These are phyloP conservation scores for Hermanozyma aechmeae DNA, from an alignment of 805 yeast species.

Conservation along the genomic window DNA sequence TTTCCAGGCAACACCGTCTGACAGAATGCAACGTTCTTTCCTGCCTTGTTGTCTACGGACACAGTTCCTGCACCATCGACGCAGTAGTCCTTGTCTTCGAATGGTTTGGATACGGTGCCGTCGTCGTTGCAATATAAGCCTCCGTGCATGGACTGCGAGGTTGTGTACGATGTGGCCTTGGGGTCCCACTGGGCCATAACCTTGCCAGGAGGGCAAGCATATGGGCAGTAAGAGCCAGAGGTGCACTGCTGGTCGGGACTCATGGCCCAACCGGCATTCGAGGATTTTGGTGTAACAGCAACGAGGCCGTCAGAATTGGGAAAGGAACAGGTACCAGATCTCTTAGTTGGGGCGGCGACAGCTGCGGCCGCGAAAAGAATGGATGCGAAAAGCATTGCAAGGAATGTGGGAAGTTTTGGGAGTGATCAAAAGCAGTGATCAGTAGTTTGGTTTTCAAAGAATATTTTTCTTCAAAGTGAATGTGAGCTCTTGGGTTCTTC, in stretches of 20 bases:
- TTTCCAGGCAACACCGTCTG: conserved; percentile 92
- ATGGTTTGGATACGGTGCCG: conserved; percentile 60
- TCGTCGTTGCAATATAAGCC: conserved; percentile 69
- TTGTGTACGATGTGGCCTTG: conserved; percentile 56
- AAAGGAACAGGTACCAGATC: conserved; percentile 49
- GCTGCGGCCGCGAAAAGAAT: conserved; percentile 13
- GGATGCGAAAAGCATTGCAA: conserved; percentile 10
- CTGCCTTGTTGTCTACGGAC: conserved; percentile 48
- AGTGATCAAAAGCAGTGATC: too few species aligned
- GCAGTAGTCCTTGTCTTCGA: conserved; percentile 52
- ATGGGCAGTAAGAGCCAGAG: conserved; percentile 80
- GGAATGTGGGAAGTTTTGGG: too few species aligned
- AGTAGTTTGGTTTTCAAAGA: too few species aligned
- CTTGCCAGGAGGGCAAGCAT: conserved; percentile 86
- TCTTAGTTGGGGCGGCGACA: conserved; percentile 16
- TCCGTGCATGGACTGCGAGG: conserved; percentile 75
- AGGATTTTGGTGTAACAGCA: conserved; percentile 46
- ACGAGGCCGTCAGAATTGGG: conserved; percentile 65
- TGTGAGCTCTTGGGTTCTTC: too few species aligned
- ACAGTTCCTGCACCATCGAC: conserved; percentile 72
- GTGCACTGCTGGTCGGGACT: conserved; percentile 64
- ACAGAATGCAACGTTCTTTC: conserved; percentile 66
- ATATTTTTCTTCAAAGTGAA: too few species aligned
- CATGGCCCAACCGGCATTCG: conserved; percentile 84
- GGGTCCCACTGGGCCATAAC: conserved; percentile 88